Conservation (phyloP, 306 rosid genomes). For the Canavalia gladiata region DNA sequence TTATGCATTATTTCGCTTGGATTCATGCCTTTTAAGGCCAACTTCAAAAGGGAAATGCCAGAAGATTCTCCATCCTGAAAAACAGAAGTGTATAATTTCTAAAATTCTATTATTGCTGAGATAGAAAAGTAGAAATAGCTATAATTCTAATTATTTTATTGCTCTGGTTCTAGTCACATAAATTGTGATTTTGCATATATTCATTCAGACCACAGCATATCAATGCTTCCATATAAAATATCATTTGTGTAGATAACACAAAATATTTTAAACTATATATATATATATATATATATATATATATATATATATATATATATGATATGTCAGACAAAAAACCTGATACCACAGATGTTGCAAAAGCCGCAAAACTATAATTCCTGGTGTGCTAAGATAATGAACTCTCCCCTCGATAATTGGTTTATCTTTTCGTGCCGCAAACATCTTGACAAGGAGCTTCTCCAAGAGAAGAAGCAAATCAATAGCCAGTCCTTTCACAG, state of each 20-base stretch:
- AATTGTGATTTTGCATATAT: constrained; percentile 23
- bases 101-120: constrained; percentile 23
- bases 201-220: constrained; percentile 42
- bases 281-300: not conserved
- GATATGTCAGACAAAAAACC: constrained; percentile 59
- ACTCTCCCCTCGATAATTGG: constrained; percentile 53
- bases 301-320: constrained; percentile 21
- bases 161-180: constrained; percentile 6
- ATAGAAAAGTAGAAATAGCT: constrained; percentile 32
- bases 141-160: constrained; percentile 14
- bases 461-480: constrained; percentile 76
- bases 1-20: constrained; percentile 55
- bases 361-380: constrained; percentile 70
- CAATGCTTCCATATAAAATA: constrained; percentile 24
- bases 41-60: constrained; percentile 62
- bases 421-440: constrained; percentile 52
- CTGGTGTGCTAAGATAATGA: constrained; percentile 72
- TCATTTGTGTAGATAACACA: not conserved
- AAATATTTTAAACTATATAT: constrained; percentile 38
- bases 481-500: constrained; percentile 75
- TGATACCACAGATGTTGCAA: constrained; percentile 77
- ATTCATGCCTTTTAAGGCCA: constrained; percentile 52
- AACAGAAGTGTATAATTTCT: constrained; percentile 41
- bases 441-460: constrained; percentile 62
- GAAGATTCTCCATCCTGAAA: constrained; percentile 73